Percentiles rank a stretch among this genome's conserved stretches.
Conservation (phyloP, 1,284 basidiomycete genomes). For the Tilletiopsis washingtonensis region DNA sequence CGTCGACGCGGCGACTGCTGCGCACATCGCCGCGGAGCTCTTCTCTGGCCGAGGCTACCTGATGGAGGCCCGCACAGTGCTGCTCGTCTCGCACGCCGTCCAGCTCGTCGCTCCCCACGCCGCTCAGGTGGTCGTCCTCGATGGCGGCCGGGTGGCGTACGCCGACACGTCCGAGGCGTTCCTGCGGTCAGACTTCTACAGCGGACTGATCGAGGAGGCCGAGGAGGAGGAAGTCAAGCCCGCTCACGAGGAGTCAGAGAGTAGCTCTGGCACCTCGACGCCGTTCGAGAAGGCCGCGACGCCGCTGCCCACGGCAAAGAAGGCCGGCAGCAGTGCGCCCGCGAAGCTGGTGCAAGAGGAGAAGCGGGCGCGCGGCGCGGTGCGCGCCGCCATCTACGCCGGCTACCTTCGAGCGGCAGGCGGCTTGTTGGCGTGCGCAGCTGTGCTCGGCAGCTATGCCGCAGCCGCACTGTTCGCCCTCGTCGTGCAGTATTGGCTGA, state of each 20-base stretch:
- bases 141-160: slow-evolving; percentile 7
- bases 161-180: slow-evolving; percentile 14
- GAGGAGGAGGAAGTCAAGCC: slow-evolving; percentile 9
- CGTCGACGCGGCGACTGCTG: slow-evolving; percentile 60
- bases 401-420: slow-evolving; percentile 14
- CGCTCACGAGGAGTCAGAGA: neutral
- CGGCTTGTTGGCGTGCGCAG: slow-evolving; percentile 7
- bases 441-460: slow-evolving; percentile 6
- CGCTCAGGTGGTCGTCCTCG: slow-evolving; percentile 32
- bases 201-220: slow-evolving; percentile 44
- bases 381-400: slow-evolving; percentile 13
- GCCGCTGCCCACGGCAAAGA: too few species aligned
- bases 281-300: too few species aligned
- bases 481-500: slow-evolving; percentile 13
- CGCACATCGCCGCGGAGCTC: slow-evolving; percentile 48
- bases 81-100: slow-evolving; percentile 63
- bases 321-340: slow-evolving; percentile 4
- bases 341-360: slow-evolving; percentile 13
- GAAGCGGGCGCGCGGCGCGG: slow-evolving; percentile 8
- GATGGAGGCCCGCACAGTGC: slow-evolving; percentile 56
- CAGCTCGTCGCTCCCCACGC: slow-evolving; percentile 17
- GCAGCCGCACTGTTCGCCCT: slow-evolving; percentile 10
- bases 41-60: slow-evolving; percentile 18
- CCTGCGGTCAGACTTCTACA: slow-evolving; percentile 25
- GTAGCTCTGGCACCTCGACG: too few species aligned